phyloP scores from a whole-genome alignment of 208 protist species.

The Trypanosoma mega region DNA sequence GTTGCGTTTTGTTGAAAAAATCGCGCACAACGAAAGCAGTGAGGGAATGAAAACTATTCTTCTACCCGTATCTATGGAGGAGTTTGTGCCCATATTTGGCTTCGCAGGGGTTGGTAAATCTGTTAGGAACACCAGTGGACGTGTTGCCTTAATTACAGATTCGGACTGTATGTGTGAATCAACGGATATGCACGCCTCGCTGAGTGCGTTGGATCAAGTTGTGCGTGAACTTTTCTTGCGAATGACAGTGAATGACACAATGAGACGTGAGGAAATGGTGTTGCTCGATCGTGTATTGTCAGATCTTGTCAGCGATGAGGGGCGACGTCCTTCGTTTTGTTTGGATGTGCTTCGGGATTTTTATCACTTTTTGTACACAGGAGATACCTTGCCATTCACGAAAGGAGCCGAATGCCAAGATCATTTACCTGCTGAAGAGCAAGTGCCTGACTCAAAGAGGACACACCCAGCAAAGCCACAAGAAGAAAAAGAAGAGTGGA shows the following conservation, averaged over 20 bases:
- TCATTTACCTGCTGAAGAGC: too few relatives aligned
- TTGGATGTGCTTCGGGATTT: too few relatives aligned
- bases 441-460: too few relatives aligned
- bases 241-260: neutral
- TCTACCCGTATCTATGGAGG: neutral
- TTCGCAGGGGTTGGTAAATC: constrained; percentile 19
- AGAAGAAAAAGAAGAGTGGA: too few relatives aligned
- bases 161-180: constrained; percentile 43
- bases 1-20: neutral
- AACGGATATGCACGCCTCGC: neutral
- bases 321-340: too few relatives aligned
- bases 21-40: neutral
- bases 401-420: too few relatives aligned
- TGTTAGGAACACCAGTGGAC: constrained; percentile 3
- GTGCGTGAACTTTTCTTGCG: constrained; percentile 4
- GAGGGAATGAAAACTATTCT: neutral
- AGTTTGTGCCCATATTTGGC: constrained; percentile 29
- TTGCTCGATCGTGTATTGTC: too few relatives aligned
- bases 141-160: constrained; percentile 58
- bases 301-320: too few relatives aligned
- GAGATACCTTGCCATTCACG: too few relatives aligned
- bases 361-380: too few relatives aligned
- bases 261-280: too few relatives aligned
- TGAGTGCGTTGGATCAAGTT: constrained; percentile 15
- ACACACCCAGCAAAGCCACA: too few relatives aligned